Evolutionary conservation across 371 early-diverging fungal genomes (phyloP), one percentile per base, ranked within the genome.

Genomic region (Rhizopus stolonifer): DNA sequence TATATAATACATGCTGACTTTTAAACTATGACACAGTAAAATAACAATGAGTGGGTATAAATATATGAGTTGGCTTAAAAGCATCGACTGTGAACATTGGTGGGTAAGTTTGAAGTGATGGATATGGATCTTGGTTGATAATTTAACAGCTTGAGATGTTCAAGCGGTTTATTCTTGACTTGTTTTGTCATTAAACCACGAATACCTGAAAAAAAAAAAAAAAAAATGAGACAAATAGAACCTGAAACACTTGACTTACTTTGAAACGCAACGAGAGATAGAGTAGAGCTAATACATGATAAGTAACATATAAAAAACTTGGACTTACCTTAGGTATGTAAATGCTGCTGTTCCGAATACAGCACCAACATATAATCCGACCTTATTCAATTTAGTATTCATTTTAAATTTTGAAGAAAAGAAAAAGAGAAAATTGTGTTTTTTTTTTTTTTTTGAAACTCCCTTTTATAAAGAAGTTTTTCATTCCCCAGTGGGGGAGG

Each of bases 291-390:
- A 10, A 10, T 29, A 29, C n/a, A n/a, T n/a, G n/a, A n/a, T n/a
- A n/a, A n/a, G n/a, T n/a, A n/a, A n/a, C n/a, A n/a, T n/a, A n/a
- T n/a, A n/a, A n/a, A n/a, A n/a, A n/a, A n/a, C n/a, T n/a, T n/a
- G n/a, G n/a, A n/a, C n/a, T n/a, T n/a, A 61, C 56, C 52, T 38
- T 13, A 60, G 22, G 31, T 49, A 49, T 7, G 60, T 49, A 29
- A 42, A 42, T 21, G 60, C 60, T 21, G 60, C 60, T 45, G 62
- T 57, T 6, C 62, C 62, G 49, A 62, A 57, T 1, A 62, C 50
- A 14, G 57, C 57, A 19, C 62, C 46, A 14, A 62, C 53, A 45
- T 48, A 62, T 45, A 60, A 44, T 22, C 60, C 54, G 26, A 49
- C 49, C 14, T 36, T 33, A 36, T 25, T 44, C 34, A 50, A 24